A percentile compares a stretch with the other conserved stretches of the same genome.
These are phyloP conservation scores for Malus orientalis DNA, from an alignment of 306 rosid species.

Conservation along the genomic window DNA sequence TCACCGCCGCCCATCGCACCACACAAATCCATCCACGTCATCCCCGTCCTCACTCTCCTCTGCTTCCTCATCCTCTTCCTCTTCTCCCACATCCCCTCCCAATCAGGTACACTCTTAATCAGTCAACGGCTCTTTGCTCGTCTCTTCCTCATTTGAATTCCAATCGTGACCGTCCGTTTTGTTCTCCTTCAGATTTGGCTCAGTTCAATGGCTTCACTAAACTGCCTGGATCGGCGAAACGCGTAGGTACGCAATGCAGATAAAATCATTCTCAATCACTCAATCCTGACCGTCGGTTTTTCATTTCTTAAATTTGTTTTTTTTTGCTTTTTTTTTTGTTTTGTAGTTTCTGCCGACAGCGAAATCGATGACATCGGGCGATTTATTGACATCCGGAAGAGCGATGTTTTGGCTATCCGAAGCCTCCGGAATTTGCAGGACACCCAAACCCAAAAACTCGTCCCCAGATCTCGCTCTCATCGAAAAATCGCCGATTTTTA, in stretches of 20 bases:
- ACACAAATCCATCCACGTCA: slow-evolving; percentile 67
- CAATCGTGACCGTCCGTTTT: not conserved
- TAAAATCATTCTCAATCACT: not conserved
- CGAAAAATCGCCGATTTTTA: slow-evolving; percentile 79
- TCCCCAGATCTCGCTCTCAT: slow-evolving; percentile 39
- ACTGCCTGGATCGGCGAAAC: slow-evolving; percentile 11
- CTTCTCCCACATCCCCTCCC: slow-evolving; percentile 87
- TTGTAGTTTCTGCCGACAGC: slow-evolving; percentile 21
- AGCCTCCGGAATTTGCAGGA: slow-evolving; percentile 54
- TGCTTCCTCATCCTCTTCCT: slow-evolving; percentile 89
- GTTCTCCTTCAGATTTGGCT: slow-evolving; percentile 48
- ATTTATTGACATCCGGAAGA: slow-evolving; percentile 26
- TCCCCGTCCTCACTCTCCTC: slow-evolving; percentile 73
- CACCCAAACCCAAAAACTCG: slow-evolving; percentile 31
- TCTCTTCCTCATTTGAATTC: not conserved
- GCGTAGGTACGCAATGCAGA: slow-evolving; percentile 34
- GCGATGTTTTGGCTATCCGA: slow-evolving; percentile 53
- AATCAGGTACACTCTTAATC: slow-evolving; percentile 39
- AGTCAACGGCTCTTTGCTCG: not conserved
- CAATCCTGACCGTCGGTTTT: not conserved
- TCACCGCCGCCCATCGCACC: slow-evolving; percentile 43
- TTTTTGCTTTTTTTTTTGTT: not conserved
- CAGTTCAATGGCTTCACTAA: slow-evolving; percentile 46
- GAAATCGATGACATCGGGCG: slow-evolving; percentile 29
- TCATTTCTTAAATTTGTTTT: not conserved